Evolutionary conservation across 1,139 yeast species (phyloP).

Genomic region (Yamadazyma friedrichii): DNA sequence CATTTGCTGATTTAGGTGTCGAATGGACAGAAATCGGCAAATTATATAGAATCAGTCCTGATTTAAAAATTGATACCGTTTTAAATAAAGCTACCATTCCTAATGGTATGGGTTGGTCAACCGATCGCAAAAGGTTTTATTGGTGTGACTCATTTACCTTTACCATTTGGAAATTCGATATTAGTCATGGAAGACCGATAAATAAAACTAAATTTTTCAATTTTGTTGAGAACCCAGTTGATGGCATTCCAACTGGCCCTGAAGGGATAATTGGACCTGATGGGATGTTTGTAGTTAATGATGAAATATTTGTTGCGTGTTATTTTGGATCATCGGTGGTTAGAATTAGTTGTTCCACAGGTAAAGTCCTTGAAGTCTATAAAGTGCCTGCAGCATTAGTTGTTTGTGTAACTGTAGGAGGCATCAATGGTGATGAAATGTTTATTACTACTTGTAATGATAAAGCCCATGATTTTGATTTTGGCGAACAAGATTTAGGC

Average conservation of each 20-base stretch:
- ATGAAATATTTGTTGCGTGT: slow-evolving; percentile 65
- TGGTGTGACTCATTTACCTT: slow-evolving; percentile 71
- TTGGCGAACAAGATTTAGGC: slow-evolving; percentile 51
- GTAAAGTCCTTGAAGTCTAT: slow-evolving; percentile 52
- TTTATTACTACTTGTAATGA: slow-evolving; percentile 68
- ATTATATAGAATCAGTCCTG: slow-evolving; percentile 38
- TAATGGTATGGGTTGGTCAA: slow-evolving; percentile 77
- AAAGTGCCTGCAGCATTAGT: slow-evolving; percentile 60
- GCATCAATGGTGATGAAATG: slow-evolving; percentile 57
- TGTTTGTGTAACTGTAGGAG: slow-evolving; percentile 71
- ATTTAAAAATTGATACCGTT: slow-evolving; percentile 33
- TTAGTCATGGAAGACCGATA: slow-evolving; percentile 45
- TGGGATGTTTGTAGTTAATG: slow-evolving; percentile 69
- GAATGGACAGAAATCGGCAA: slow-evolving; percentile 26
- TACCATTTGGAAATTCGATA: slow-evolving; percentile 62
- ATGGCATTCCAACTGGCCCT: slow-evolving; percentile 24
- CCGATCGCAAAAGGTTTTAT: slow-evolving; percentile 50
- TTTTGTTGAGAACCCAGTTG: slow-evolving; percentile 26
- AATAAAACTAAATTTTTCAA: slow-evolving; percentile 44
- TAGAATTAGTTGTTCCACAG: slow-evolving; percentile 44
- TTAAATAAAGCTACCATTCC: slow-evolving; percentile 49
- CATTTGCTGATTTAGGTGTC: slow-evolving; percentile 57
- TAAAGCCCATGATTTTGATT: slow-evolving; percentile 34
- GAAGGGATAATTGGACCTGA: slow-evolving; percentile 57
- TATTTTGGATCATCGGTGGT: slow-evolving; percentile 61